Conservation (phyloP, 805 yeast genomes). For the Saccharomyces paradoxus region DNA sequence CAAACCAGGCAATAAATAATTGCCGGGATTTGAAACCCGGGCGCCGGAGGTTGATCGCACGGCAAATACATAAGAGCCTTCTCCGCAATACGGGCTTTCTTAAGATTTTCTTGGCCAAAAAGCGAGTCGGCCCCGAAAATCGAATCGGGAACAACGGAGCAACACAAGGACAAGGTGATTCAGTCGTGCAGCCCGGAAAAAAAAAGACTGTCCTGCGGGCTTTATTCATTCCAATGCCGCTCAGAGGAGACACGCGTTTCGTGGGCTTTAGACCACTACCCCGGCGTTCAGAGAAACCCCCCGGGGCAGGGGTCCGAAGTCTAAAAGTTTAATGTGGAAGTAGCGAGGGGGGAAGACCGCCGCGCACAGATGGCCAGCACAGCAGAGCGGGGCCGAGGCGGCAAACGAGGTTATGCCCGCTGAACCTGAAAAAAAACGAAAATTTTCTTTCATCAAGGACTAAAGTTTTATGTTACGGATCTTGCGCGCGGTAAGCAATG, state of each 20-base stretch:
- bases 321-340: not conserved
- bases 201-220: not conserved
- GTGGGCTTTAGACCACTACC: not conserved
- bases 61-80: not conserved
- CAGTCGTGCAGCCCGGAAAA: not conserved
- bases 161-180: not conserved
- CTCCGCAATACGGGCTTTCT: not conserved
- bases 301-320: not conserved
- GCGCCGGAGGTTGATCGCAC: not conserved
- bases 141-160: not conserved
- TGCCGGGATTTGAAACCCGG: not conserved
- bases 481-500: not conserved
- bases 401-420: not conserved
- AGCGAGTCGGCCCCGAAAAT: not conserved
- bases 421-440: not conserved
- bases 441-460: not conserved
- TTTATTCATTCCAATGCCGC: not conserved
- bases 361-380: not conserved
- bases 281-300: not conserved
- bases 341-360: not conserved
- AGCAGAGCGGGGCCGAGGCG: not conserved
- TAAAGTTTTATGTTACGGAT: not conserved
- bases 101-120: not conserved
- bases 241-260: not conserved
- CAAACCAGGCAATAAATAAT: not conserved